Evolutionary conservation across 1,139 yeast genomes (phyloP).

Genomic region (Arxiozyma telluris): DNA sequence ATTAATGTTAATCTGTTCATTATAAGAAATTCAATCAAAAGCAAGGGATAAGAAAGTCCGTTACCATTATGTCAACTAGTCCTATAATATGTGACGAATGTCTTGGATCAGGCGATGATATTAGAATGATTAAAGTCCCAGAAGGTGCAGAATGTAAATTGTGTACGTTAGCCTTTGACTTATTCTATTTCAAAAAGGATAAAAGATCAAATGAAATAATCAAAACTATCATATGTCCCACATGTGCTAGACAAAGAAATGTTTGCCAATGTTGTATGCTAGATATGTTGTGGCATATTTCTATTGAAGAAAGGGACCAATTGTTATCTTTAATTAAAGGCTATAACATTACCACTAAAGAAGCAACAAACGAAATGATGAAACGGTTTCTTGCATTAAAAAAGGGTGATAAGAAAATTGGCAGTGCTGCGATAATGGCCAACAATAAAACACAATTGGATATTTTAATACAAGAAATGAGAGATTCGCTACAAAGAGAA

Average conservation of each 20-base stretch:
- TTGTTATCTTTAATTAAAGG: slow-evolving; percentile 69
- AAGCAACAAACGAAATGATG: slow-evolving; percentile 40
- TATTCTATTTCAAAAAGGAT: slow-evolving; percentile 59
- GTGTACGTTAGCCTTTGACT: slow-evolving; percentile 79
- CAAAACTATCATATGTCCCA: slow-evolving; percentile 45
- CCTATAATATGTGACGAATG: slow-evolving; percentile 54
- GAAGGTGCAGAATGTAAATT: slow-evolving; percentile 69
- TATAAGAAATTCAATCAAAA: neutral
- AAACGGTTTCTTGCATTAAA: slow-evolving; percentile 44
- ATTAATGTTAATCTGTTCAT: neutral
- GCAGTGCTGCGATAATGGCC: slow-evolving; percentile 34
- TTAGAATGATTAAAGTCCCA: slow-evolving; percentile 65
- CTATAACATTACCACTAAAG: slow-evolving; percentile 37
- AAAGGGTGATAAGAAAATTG: slow-evolving; percentile 34
- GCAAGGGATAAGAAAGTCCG: neutral
- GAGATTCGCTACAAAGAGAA: slow-evolving; percentile 10
- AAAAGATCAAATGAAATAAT: slow-evolving; percentile 31
- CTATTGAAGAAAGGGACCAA: slow-evolving; percentile 70
- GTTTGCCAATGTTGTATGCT: slow-evolving; percentile 85
- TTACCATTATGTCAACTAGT: neutral
- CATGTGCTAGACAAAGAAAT: slow-evolving; percentile 70
- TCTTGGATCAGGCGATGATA: slow-evolving; percentile 53
- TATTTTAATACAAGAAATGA: slow-evolving; percentile 28
- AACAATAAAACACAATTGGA: slow-evolving; percentile 28
- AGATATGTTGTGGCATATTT: slow-evolving; percentile 72